Base-by-base conservation (phyloP, 2,329 filamentous ascomycete genomes). In the Chaetomiaceae sp. region DNA sequence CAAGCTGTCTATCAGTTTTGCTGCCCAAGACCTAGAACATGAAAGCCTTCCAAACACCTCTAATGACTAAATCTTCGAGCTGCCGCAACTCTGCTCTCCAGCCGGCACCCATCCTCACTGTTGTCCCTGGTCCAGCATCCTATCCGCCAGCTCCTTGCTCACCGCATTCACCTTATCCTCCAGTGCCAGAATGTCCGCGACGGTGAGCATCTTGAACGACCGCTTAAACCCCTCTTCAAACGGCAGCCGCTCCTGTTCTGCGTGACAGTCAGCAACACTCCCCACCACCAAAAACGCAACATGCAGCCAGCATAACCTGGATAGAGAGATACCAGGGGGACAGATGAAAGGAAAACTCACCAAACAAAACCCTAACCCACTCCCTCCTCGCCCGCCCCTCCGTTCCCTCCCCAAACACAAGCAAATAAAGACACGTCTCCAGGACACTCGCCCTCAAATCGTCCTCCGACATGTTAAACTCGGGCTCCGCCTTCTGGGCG, bases 401-500 rank as follows among this genome's bases (percentile, higher is more conserved):
- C 1, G 50, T 51, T 2, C 60, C 60, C 27, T 56, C 22, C 12
- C 59, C 59, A 56, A 63, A 63, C 3, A 62, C 57, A 1, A 46
- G 23, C 51, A 61, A 47, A 38, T 63, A 63, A 29, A 58, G 19
- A 2, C 49, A 37, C 36, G 60, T 61, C 55, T 63, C 61, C 37
- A 60, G 55, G 15, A 52, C 39, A 33, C 60, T 62, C 57, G 58
- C 60, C 22, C 53, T 31, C 20, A 42, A 12, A n/a, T 56, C 53
- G 25, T 51, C 51, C 4, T n/a, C 27, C 1, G 47, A 51, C 51
- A 64, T 38, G 42, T 55, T 58, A 39, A 65, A 66, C 6, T 61
- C 43, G 2, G 65, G 65, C 49, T 68, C 68, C 17, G 55, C 42
- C 19, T 56, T 49, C 27, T 54, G 57, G 8, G 63, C 65, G 3